Base-by-base conservation (phyloP, 1,284 basidiomycete genomes). In the Megacollybia platyphylla region DNA sequence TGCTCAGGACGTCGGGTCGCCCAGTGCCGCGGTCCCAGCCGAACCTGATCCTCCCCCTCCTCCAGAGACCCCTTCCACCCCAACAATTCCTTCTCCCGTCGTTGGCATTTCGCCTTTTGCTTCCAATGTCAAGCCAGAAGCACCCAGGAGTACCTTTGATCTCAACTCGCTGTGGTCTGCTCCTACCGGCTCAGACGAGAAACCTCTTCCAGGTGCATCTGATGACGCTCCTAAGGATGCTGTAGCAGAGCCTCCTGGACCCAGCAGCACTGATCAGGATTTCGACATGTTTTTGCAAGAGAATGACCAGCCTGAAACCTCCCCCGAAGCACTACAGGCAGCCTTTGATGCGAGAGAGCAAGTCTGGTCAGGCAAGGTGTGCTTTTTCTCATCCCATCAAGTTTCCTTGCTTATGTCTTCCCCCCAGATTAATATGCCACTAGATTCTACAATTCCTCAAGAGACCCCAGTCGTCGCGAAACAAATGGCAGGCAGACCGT, bases 241-340 rank as follows among this genome's bases (percentile, higher is more conserved):
- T n/a, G 41, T 52, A 28, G 48, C 49, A 26, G 57, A 47, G 43
- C 45, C 51, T 40, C 20, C 20, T 4, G 20, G 20, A 24, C 20
- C 20, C 20, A 24, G 20, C 20, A 17, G 32, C 49, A 24, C 79
- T 39, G 82, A 87, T 57, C 70, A 75, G 46, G 86, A 86, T 56
- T 87, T 88, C 52, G 86, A 87, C 49, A 85, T 87, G 77, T 82
- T 88, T 53, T 57, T 88, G 37, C 74, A 73, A 44, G 71, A 81
- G 47, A 74, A 71, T 49, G 70, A 70, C 15, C 60, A 69, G 8
- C 62, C 66, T 2, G 44, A 52, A 5, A 49, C 53, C 20, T 47
- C 52, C 15, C 51, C 60, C 2, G 59, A 67, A 36, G 57, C 63
- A n/a, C 57, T 56, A 44, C 62, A 68, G 48, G 63, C 59, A 26